Evolutionary conservation across 306 rosid species (phyloP).

Genomic region (Delonix regia): DNA sequence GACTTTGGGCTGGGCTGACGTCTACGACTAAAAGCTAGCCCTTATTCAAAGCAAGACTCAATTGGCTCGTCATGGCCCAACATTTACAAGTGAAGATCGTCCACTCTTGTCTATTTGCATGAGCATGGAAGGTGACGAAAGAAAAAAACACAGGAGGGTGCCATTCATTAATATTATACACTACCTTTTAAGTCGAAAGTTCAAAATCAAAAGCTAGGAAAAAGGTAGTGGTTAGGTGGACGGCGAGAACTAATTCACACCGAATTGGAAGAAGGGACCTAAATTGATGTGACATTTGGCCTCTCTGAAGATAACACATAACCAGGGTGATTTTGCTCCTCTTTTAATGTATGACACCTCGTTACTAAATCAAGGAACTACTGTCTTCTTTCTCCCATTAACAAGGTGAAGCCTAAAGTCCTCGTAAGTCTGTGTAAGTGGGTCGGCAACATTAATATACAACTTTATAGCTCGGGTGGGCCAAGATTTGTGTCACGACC

Average conservation of each 20-base stretch:
- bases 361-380: slow-evolving; percentile 31
- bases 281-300: slow-evolving; percentile 31
- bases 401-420: slow-evolving; percentile 14
- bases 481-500: slow-evolving; percentile 19
- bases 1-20: neutral
- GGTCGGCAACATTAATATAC: slow-evolving; percentile 10
- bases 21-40: neutral
- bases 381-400: slow-evolving; percentile 23
- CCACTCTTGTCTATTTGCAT: neutral
- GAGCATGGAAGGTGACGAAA: neutral
- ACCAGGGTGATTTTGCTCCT: neutral
- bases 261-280: slow-evolving; percentile 24
- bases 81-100: neutral
- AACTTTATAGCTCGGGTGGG: slow-evolving; percentile 26
- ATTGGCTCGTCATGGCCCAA: neutral
- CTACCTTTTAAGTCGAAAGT: neutral
- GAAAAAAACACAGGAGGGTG: neutral
- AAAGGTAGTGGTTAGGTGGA: slow-evolving; percentile 34
- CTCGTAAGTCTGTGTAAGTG: neutral
- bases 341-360: slow-evolving; percentile 5
- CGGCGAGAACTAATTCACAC: slow-evolving; percentile 21
- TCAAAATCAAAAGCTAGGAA: slow-evolving; percentile 20
- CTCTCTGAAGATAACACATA: neutral
- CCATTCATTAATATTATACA: neutral
- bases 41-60: no score